phyloP scores from a whole-genome alignment of 345 rosid species.

The Pistacia integerrima region DNA sequence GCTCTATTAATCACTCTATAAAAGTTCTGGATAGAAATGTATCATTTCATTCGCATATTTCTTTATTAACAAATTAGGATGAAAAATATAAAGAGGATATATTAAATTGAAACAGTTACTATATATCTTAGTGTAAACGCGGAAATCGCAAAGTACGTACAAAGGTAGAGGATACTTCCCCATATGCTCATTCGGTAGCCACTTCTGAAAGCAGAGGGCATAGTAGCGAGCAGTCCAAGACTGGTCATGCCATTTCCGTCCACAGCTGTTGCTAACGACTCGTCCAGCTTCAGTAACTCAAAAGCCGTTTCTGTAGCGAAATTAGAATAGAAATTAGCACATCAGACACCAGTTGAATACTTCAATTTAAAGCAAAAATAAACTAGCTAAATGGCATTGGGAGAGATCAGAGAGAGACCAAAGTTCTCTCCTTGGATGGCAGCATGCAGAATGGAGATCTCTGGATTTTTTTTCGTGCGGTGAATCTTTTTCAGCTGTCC shows the following conservation, averaged over 20 bases:
- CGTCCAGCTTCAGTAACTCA: background rate
- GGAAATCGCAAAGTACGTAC: background rate
- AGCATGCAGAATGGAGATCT: constrained; percentile 19
- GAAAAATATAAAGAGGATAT: too few species aligned
- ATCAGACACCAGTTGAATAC: too few species aligned
- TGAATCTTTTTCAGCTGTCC: too few species aligned
- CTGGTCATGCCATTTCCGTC: background rate
- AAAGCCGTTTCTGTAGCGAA: background rate
- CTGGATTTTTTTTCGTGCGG: background rate
- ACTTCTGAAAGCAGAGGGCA: constrained; percentile 9
- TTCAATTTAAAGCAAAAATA: too few species aligned
- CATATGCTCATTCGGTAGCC: background rate
- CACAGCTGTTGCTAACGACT: background rate
- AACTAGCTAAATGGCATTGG: too few species aligned
- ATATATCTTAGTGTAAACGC: too few species aligned
- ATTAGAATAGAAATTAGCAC: background rate
- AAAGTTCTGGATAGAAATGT: too few species aligned
- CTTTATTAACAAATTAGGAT: too few species aligned
- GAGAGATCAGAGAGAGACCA: constrained; percentile 7
- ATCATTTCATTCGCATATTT: too few species aligned
- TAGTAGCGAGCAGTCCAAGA: background rate
- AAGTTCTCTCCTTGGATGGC: constrained; percentile 29
- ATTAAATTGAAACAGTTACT: too few species aligned
- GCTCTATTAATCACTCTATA: too few species aligned
- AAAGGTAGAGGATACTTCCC: background rate